Evolutionary conservation across 2,329 filamentous ascomycete species (phyloP).

Genomic region (Fusarium sp.): DNA sequence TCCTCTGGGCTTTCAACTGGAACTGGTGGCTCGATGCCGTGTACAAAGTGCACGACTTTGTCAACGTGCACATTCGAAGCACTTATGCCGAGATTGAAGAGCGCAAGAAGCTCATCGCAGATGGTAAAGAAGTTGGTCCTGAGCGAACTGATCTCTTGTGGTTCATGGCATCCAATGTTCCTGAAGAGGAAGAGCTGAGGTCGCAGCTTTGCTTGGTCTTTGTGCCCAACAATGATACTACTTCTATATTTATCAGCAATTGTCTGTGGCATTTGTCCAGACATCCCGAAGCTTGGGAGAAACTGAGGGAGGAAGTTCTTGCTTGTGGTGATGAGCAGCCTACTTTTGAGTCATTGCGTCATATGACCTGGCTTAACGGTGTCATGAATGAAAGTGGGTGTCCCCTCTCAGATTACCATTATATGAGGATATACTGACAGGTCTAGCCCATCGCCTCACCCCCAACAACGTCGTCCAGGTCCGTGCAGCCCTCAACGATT

Average conservation of each 20-base stretch:
- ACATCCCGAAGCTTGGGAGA: constrained; percentile 12
- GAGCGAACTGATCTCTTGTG: constrained; percentile 11
- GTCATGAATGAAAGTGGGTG: constrained; percentile 1
- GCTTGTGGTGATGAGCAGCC: background rate
- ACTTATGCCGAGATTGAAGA: constrained; percentile 15
- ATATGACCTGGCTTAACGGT: background rate
- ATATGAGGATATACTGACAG: background rate
- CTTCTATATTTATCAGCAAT: constrained; percentile 1
- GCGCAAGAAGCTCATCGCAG: constrained; percentile 1
- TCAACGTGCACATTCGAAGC: constrained; percentile 14
- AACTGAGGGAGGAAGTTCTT: background rate
- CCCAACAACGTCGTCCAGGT: constrained; percentile 11
- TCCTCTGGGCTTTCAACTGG: constrained; percentile 15
- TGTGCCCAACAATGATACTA: constrained; percentile 9
- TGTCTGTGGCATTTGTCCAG: constrained; percentile 1
- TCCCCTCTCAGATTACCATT: background rate
- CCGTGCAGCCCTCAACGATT: constrained; percentile 7
- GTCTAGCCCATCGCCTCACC: constrained; percentile 1
- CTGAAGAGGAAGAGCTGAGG: constrained; percentile 8
- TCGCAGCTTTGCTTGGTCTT: constrained; percentile 16
- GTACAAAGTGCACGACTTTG: constrained; percentile 8
- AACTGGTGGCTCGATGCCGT: constrained; percentile 16
- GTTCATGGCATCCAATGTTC: constrained; percentile 10
- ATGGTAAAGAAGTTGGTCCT: constrained; percentile 9
- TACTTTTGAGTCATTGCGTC: background rate